Evolutionary conservation across 306 rosid genomes (phyloP).

Genomic region (Quillaja saponaria): DNA sequence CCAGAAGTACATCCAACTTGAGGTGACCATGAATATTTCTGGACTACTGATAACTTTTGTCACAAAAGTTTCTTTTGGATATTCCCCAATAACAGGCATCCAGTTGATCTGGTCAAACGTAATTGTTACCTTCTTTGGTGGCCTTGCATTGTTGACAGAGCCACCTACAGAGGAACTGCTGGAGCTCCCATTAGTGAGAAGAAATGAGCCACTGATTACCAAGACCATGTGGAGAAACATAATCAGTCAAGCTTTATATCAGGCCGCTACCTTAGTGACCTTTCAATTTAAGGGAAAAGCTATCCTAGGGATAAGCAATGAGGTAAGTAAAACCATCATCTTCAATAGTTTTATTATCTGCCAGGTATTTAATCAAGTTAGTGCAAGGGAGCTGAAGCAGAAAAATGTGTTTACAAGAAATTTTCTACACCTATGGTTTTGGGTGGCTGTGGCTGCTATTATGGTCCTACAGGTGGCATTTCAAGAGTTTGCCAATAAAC

Average conservation of each 20-base stretch:
- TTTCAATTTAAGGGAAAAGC: constrained; percentile 16
- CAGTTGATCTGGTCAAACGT: constrained; percentile 16
- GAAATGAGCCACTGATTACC: no score
- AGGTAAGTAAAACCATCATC: constrained; percentile 9
- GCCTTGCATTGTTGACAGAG: constrained; percentile 23
- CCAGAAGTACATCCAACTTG: constrained; percentile 36
- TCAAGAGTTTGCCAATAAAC: constrained; percentile 6
- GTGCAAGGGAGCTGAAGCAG: constrained; percentile 17
- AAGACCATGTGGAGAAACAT: constrained; percentile 29
- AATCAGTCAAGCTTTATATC: constrained; percentile 21
- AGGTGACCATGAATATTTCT: constrained; percentile 22
- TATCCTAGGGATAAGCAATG: constrained; percentile 1
- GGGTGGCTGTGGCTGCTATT: constrained; percentile 8
- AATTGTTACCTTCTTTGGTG: background rate
- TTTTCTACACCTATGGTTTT: constrained; percentile 14
- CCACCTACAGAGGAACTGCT: constrained; percentile 15
- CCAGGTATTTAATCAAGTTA: constrained; percentile 26
- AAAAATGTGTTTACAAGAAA: constrained; percentile 1
- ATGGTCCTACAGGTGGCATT: constrained; percentile 2
- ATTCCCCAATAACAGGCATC: constrained; percentile 6
- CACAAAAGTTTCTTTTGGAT: background rate
- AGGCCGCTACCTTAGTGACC: background rate
- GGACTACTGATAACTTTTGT: constrained; percentile 11
- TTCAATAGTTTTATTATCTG: constrained; percentile 30
- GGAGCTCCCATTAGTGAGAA: background rate